A percentile compares a stretch with the other conserved stretches of the same genome.
Evolutionary conservation across 1,284 basidiomycete genomes (phyloP).

Genomic region (Rhizoctonia solani): DNA sequence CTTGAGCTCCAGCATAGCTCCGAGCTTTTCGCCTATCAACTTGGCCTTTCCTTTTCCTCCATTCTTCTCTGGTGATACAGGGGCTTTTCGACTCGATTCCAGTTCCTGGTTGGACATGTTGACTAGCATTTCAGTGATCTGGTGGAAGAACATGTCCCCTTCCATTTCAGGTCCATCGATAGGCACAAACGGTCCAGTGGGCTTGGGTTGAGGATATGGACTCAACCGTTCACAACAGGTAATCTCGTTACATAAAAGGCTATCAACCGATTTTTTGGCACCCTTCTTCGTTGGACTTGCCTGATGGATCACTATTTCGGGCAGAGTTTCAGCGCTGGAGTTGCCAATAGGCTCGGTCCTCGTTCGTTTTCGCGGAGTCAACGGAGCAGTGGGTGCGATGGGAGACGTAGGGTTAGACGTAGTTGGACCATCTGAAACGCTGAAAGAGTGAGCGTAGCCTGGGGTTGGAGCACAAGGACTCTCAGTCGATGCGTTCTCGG

Average conservation of each 20-base stretch:
- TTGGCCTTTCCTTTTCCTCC: conserved; percentile 1
- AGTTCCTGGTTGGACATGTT: conserved; percentile 58
- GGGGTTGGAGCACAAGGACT: conserved; percentile 35
- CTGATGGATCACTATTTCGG: conserved; percentile 23
- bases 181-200: conserved; percentile 25
- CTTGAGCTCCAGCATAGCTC: not conserved
- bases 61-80: conserved; percentile 49
- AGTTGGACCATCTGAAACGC: conserved; percentile 29
- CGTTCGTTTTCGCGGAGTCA: conserved; percentile 44
- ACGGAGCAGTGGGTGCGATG: conserved; percentile 40
- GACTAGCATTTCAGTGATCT: conserved; percentile 79
- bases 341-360: conserved; percentile 35
- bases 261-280: conserved; percentile 30
- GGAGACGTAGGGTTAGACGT: conserved; percentile 42
- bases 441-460: conserved; percentile 28
- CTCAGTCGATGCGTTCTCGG: conserved; percentile 1
- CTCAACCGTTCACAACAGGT: not conserved
- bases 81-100: not conserved
- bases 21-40: not conserved
- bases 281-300: conserved; percentile 11
- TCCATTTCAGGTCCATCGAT: conserved; percentile 55
- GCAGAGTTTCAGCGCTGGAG: conserved; percentile 1
- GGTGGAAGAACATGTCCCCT: conserved; percentile 75
- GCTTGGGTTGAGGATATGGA: not conserved
- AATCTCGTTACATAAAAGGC: conserved; percentile 31